Evolutionary conservation across 2,329 filamentous ascomycete species (phyloP).

Genomic region (Apiospora pterosperma): DNA sequence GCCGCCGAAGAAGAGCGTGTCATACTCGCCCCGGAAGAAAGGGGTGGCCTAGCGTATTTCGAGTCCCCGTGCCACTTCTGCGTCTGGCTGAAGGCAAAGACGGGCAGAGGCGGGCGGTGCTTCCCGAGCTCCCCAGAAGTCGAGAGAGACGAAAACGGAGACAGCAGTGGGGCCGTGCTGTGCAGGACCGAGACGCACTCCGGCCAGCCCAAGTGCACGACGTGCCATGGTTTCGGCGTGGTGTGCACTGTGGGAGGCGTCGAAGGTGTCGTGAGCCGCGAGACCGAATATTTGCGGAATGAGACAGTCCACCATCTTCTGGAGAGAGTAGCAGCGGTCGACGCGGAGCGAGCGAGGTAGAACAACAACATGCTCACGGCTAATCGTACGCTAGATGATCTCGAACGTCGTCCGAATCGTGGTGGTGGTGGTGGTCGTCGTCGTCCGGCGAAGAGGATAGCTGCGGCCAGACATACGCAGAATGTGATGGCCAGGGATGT

Average conservation of each 20-base stretch:
- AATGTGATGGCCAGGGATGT: not conserved
- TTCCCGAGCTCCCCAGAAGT: not conserved
- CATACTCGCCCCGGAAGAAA: no score
- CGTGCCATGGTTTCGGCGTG: not conserved
- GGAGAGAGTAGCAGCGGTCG: no score
- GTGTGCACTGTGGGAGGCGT: not conserved
- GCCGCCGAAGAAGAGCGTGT: no score
- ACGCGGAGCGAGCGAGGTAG: no score
- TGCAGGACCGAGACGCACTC: not conserved
- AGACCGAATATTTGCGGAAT: not conserved
- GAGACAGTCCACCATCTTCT: no score
- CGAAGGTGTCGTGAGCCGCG: not conserved
- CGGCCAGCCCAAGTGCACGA: not conserved
- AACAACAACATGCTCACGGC: no score
- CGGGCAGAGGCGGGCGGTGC: not conserved
- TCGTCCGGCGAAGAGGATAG: no score
- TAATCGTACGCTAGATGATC: no score
- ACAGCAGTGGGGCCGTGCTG: not conserved
- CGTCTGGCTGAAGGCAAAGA: not conserved
- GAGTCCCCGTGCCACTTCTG: not conserved
- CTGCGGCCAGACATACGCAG: no score
- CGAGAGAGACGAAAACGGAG: not conserved
- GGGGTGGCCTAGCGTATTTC: no score
- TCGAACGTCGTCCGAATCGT: no score
- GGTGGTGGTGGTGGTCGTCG: no score